Evolutionary conservation across 192 early-diverging fungal species (phyloP), one percentile per base, ranked within the genome.

Genomic region (Podila epigama): DNA sequence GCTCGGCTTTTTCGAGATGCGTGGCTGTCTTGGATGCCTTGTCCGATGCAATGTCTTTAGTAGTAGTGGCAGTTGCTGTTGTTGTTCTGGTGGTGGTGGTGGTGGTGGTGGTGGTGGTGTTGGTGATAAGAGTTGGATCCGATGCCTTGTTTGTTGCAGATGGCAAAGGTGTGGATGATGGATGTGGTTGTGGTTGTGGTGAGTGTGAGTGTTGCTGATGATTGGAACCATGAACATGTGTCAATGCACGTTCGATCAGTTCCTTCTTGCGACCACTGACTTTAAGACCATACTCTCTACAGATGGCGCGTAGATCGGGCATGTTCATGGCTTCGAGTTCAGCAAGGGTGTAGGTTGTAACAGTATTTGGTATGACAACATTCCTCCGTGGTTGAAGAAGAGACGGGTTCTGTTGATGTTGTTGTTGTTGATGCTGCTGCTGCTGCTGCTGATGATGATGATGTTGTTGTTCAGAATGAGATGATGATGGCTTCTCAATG

Each of bases 251-350:
- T 36, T 60, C 22, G 6, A 66, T 20, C 5, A 75, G 63, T 12
- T 75, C 64, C 57, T 32, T 52, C 27, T 75, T 75, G 10, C 63
- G 63, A 5, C 70, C 70, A 3, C 29, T 11, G 5, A 66, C 33
- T 28, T 66, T 75, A 35, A 75, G 57, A 20, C 63, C 63, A 28
- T 66, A 36, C 15, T 75, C 70, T 15, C 56, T 66, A 15, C 65
- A 37, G n/a, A 75, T 28, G 0, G 50, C 12, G 2, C 55, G 54
- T n/a, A 75, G 15, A 13, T 66, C 63, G 5, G 25, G 16, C 6
- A 60, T 27, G 0, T 63, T 66, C 63, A 75, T 75, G 51, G 63
- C 44, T 39, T 66, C 70, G 13, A 75, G 59, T 42, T 75, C 63
- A 5, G 50, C 11, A 1, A 39, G 9, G 8, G 63, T 75, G 39